Evolutionary conservation across 805 yeast species (phyloP).

Genomic region (Hanseniaspora hatyaiensis): DNA sequence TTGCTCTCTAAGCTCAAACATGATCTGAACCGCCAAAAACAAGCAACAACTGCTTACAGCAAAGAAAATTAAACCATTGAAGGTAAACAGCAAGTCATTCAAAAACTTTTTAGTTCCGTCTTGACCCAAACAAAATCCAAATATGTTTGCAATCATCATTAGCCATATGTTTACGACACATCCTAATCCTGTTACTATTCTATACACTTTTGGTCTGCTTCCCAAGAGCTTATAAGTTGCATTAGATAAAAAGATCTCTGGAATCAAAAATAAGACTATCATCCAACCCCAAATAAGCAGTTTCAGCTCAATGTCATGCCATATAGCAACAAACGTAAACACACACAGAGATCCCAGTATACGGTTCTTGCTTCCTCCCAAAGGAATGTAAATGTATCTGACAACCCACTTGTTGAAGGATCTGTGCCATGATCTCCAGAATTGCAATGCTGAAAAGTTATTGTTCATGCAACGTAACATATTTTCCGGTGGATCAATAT

Average conservation of each 20-base stretch:
- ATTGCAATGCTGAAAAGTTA: constrained; percentile 84
- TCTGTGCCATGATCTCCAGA: constrained; percentile 99
- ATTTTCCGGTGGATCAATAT: constrained; percentile 92
- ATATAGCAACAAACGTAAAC: constrained; percentile 87
- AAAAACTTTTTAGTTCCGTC: constrained; percentile 68
- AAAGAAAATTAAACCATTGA: constrained; percentile 53
- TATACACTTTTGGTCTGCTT: constrained; percentile 49
- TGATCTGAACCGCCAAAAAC: constrained; percentile 78
- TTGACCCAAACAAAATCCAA: constrained; percentile 86
- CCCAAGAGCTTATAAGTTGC: constrained; percentile 30
- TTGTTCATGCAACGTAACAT: constrained; percentile 94
- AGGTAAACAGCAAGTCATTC: constrained; percentile 59
- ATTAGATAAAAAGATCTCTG: constrained; percentile 60
- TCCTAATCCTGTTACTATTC: constrained; percentile 75
- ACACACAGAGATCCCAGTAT: constrained; percentile 70
- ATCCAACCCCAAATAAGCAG: constrained; percentile 93
- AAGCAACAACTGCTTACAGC: constrained; percentile 50
- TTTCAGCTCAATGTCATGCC: constrained; percentile 93
- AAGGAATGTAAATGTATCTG: constrained; percentile 78
- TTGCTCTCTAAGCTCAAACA: constrained; percentile 83
- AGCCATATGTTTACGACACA: constrained; percentile 86
- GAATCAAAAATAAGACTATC: constrained; percentile 72
- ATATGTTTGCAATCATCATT: constrained; percentile 94
- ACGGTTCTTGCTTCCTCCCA: constrained; percentile 71
- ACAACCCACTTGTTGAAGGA: constrained; percentile 83